Evolutionary conservation across 495 filamentous ascomycete genomes (phyloP).

Genomic region (Lasiosphaeris hirsuta): DNA sequence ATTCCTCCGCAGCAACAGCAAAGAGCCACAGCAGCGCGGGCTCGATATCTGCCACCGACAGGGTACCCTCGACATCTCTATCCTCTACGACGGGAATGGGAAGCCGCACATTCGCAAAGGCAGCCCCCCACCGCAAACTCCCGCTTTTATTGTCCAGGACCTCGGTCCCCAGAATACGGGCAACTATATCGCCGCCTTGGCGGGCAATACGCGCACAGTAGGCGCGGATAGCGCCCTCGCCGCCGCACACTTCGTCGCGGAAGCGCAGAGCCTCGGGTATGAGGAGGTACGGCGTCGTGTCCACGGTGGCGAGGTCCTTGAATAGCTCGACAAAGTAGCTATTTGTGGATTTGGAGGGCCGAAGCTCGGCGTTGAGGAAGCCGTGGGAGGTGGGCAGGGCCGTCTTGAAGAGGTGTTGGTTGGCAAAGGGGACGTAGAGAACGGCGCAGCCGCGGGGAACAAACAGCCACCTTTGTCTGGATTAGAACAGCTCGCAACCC

Average conservation of each 20-base stretch:
- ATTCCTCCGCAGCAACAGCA: conserved; percentile 35
- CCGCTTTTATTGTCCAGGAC: conserved; percentile 56
- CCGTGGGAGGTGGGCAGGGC: conserved; percentile 67
- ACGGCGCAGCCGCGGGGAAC: conserved; percentile 71
- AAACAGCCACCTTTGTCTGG: conserved; percentile 57
- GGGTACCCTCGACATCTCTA: conserved; percentile 18
- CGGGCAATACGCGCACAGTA: conserved; percentile 57
- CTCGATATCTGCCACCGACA: not conserved
- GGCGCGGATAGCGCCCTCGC: conserved; percentile 62
- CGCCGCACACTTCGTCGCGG: conserved; percentile 61
- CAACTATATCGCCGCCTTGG: conserved; percentile 55
- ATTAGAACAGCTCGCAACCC: not conserved
- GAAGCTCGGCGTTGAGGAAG: conserved; percentile 28
- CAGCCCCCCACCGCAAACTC: conserved; percentile 35
- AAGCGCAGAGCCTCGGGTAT: conserved; percentile 65
- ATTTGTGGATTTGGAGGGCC: conserved; percentile 8
- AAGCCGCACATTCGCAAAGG: conserved; percentile 63
- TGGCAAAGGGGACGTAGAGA: conserved; percentile 66
- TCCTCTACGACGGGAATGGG: conserved; percentile 47
- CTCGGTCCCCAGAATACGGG: conserved; percentile 60
- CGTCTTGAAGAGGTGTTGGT: conserved; percentile 67
- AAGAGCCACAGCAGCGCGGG: conserved; percentile 8
- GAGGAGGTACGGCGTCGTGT: conserved; percentile 63
- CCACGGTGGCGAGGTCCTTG: conserved; percentile 66
- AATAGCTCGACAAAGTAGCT: conserved; percentile 60